phyloP scores from a whole-genome alignment of 2,329 filamentous ascomycete genomes.

The Diplodia scrobiculata region DNA sequence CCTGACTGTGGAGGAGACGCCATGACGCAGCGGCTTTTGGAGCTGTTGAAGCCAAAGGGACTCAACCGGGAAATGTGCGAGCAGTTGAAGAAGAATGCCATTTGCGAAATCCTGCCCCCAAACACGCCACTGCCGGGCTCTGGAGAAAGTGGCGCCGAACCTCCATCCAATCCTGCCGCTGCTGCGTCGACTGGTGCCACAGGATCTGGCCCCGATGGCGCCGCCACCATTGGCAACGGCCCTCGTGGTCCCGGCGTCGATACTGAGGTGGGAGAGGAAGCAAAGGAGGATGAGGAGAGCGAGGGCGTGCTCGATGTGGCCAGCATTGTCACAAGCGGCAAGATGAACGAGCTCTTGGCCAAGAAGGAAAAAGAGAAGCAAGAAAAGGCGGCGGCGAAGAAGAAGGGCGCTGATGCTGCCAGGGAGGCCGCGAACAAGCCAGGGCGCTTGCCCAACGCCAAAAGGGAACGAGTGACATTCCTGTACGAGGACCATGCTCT shows the following conservation, averaged over 20 bases:
- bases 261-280: conserved; percentile 58
- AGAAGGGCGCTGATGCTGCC: conserved; percentile 52
- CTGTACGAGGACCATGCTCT: conserved; percentile 69
- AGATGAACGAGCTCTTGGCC: conserved; percentile 78
- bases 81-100: conserved; percentile 64
- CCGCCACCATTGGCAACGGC: conserved; percentile 48
- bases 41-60: conserved; percentile 62
- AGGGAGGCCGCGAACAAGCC: conserved; percentile 64
- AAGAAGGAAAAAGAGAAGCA: conserved; percentile 80
- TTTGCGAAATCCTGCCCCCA: conserved; percentile 62
- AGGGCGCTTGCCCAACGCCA: conserved; percentile 68
- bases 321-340: conserved; percentile 78
- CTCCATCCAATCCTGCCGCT: conserved; percentile 56
- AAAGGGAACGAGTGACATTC: conserved; percentile 69
- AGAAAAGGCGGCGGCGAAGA: conserved; percentile 63
- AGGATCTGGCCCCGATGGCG: conserved; percentile 49
- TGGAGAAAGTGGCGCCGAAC: conserved; percentile 34
- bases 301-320: conserved; percentile 82
- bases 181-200: conserved; percentile 59
- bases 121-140: conserved; percentile 58
- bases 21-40: conserved; percentile 73
- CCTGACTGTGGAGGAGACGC: conserved; percentile 79
- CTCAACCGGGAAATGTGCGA: conserved; percentile 66
- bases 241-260: conserved; percentile 58
- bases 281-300: conserved; percentile 56